A percentile compares a stretch with the other conserved stretches of the same genome.
Evolutionary conservation across 2,329 filamentous ascomycete species (phyloP).

Genomic region (Talaromyces sp.): DNA sequence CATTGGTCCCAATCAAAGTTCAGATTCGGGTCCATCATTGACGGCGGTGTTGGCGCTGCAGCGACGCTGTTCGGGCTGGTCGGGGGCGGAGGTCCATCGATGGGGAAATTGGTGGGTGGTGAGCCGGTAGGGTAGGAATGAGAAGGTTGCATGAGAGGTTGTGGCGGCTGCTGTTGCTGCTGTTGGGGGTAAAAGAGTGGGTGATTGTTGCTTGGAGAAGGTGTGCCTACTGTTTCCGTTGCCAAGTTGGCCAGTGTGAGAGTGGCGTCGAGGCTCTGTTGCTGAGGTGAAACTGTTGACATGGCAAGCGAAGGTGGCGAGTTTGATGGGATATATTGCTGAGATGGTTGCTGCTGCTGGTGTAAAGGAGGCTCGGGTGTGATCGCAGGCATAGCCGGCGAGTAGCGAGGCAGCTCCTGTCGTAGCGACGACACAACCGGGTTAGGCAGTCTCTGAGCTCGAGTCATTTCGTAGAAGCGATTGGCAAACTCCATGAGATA

Average conservation of each 20-base stretch:
- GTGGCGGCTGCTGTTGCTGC: constrained; percentile 1
- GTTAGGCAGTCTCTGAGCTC: constrained; percentile 23
- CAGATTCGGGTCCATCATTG: constrained; percentile 35
- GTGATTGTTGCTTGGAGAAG: not conserved
- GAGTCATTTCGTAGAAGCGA: constrained; percentile 31
- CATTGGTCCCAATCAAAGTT: constrained; percentile 47
- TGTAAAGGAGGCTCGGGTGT: constrained; percentile 9
- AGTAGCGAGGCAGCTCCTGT: constrained; percentile 21
- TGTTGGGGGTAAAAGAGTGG: not conserved
- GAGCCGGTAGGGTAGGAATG: not conserved
- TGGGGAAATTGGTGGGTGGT: not conserved
- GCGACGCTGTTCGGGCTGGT: constrained; percentile 7
- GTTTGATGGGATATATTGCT: not conserved
- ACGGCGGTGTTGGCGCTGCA: constrained; percentile 27
- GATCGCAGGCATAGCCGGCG: constrained; percentile 14
- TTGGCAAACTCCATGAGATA: constrained; percentile 27
- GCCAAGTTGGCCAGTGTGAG: constrained; percentile 10
- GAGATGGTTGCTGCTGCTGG: constrained; percentile 9
- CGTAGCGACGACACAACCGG: constrained; percentile 14
- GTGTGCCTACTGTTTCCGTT: not conserved
- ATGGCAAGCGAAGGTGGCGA: not conserved
- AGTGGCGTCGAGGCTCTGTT: constrained; percentile 10
- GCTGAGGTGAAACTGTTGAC: not conserved
- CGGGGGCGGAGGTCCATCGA: not conserved
- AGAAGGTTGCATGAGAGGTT: not conserved